Conservation (phyloP, 106 monocot genomes). For the Apostasia ramifera region DNA sequence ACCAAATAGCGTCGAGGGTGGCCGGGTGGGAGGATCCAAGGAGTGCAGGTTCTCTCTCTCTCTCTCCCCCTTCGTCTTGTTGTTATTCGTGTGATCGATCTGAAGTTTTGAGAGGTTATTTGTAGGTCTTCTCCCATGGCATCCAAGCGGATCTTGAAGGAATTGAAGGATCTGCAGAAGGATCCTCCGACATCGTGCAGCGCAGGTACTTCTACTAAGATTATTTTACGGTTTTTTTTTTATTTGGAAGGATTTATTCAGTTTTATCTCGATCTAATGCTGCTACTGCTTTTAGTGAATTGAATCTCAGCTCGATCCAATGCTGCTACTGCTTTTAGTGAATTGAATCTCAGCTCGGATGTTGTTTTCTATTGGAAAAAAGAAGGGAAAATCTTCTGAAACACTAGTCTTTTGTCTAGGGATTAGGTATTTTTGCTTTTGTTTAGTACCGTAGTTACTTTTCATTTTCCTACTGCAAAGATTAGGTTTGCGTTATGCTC, state of each 20-base stretch:
- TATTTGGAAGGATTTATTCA: background rate
- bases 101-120: slow-evolving; percentile 2
- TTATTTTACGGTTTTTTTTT: background rate
- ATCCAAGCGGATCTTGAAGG: slow-evolving; percentile 10
- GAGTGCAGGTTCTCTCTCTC: background rate
- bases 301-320: background rate
- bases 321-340: too few species aligned
- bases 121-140: slow-evolving; percentile 10
- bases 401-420: too few species aligned
- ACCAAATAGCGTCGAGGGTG: too few species aligned
- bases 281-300: too few species aligned
- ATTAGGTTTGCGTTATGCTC: too few species aligned
- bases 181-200: slow-evolving; percentile 14
- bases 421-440: too few species aligned
- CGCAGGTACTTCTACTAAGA: background rate
- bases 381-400: background rate
- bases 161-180: slow-evolving; percentile 14
- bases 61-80: background rate
- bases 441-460: too few species aligned
- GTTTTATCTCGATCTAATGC: background rate
- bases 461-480: too few species aligned
- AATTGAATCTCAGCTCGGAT: background rate
- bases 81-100: background rate
- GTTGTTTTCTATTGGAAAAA: background rate
- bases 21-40: background rate